Base-by-base conservation (phyloP, 345 rosid species). In the Pistacia atlantica region DNA sequence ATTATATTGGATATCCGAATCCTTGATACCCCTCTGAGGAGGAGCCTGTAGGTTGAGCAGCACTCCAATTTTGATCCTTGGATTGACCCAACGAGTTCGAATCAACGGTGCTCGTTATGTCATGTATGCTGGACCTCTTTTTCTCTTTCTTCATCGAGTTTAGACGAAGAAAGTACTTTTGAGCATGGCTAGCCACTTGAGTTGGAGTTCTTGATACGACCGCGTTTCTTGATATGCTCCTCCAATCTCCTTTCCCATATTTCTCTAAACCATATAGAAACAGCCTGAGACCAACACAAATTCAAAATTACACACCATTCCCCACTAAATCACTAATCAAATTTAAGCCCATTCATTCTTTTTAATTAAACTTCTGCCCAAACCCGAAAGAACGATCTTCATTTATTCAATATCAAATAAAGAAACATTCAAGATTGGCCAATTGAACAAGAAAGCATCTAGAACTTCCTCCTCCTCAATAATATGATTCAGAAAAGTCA, bases 131-230 rank as follows among this genome's bases (percentile, higher is more conserved):
- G 5, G 77, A 61, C 51, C 83, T 60, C 80, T 80, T 80, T 67
- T 73, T 80, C 3, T 78, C 79, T 64, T 78, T 77, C 73, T 61
- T 70, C 51, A 38, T 51, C 8, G 76, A 48, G 25, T 51, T 67
- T 6, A 71, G 28, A 3, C 78, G 78, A 12, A 79, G 77, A 28
- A 78, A 82, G 28, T 78, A 77, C 69, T 80, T 80, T 48, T 80
- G 83, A 3, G 83, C 80, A 60, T 80, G 83, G 49, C 83, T 80
- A 12, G 83, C 83, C 54, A 80, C 80, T 22, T 80, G 83, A 12
- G 80, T 80, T 12, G 80, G 77, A 12, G 85, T 78, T 45, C 77
- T 78, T 14, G 84, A 54, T 12, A 75, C 69, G 22, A 81, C 84
- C 0, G 76, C 52, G 48, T 81, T 78, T 20, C 84, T 74, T 9